Evolutionary conservation across 169 alveolate species (phyloP), one percentile per base, ranked within the genome.

Genomic region (Eimeria acervulina): DNA sequence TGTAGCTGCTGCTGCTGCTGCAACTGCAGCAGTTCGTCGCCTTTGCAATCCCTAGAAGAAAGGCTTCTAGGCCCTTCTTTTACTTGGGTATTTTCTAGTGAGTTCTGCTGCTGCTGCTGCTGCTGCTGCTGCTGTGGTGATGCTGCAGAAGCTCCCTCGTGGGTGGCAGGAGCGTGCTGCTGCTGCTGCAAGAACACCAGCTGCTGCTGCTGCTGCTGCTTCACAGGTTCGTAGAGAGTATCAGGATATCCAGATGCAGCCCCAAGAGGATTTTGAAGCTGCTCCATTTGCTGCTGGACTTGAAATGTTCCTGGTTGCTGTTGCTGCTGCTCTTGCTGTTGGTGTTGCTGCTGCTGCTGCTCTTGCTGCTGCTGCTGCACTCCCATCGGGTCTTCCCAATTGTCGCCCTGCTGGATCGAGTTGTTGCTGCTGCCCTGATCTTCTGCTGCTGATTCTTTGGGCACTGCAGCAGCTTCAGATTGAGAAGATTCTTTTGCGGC

Each of bases 281-380:
- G 55, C 74, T 81, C 70, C 28, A 42, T 23, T 81, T 81, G 90
- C 90, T 81, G 90, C 90, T 81, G 90, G 40, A 42, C 21, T 78
- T 78, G 44, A 10, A 68, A 68, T 68, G 78, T 2, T 31, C 44
- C 78, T 31, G 6, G 78, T 38, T 74, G 85, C 59, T 74, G 74
- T 15, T 38, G 66, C 63, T 80, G 89, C 89, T 40, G 89, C 70
- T 5, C 89, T 13, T 15, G 89, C 23, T 80, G 89, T n/a, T 42
- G 89, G 47, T 80, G 89, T 51, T 80, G 89, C 70, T 40, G 89
- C 61, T 76, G 87, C 87, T 38, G 59, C 59, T 72, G 84, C 51
- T 72, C 51, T 21, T 76, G 87, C 61, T 21, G 89, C 66, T 47
- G 89, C 70, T 28, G 70, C 42, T 47, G 90, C 36, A 40, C 23